Evolutionary conservation across 1,284 basidiomycete species (phyloP).

Genomic region (Rugosomyces carneus): DNA sequence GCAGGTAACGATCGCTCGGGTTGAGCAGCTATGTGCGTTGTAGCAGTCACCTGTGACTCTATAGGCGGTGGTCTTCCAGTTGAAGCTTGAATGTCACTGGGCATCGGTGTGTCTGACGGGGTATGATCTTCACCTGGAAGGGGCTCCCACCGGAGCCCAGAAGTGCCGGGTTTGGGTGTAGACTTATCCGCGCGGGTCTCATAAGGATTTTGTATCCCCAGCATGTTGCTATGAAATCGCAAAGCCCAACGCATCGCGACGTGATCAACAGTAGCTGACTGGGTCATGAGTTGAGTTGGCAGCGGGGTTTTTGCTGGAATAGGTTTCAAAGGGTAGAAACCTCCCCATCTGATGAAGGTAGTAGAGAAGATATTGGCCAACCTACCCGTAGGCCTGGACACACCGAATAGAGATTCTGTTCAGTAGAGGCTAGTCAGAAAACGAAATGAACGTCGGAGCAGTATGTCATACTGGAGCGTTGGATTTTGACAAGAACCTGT

Average conservation of each 20-base stretch:
- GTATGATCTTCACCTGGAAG: conserved; percentile 13
- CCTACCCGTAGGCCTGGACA: neutral
- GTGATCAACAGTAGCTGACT: conserved; percentile 21
- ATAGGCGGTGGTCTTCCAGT: neutral
- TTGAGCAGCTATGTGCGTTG: neutral
- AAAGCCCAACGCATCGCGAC: conserved; percentile 27
- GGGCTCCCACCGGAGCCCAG: conserved; percentile 14
- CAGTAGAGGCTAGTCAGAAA: neutral
- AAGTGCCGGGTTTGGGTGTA: conserved; percentile 9
- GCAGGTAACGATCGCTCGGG: neutral
- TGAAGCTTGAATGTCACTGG: conserved; percentile 5
- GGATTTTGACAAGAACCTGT: conserved; percentile 16
- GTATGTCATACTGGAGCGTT: conserved; percentile 19
- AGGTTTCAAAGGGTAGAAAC: conserved; percentile 26
- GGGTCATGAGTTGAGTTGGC: conserved; percentile 19
- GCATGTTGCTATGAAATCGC: conserved; percentile 19
- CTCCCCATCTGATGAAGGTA: conserved; percentile 30
- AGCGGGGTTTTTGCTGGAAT: conserved; percentile 18
- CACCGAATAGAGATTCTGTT: neutral
- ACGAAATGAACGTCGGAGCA: neutral
- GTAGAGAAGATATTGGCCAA: conserved; percentile 7
- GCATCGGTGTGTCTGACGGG: conserved; percentile 12
- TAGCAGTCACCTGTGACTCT: neutral
- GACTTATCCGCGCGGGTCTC: conserved; percentile 12
- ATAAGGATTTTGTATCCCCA: conserved; percentile 23